Percentiles rank a stretch among this genome's conserved stretches.
These are phyloP conservation scores for Obba rivulosa DNA, from an alignment of 768 basidiomycete species.

Conservation along the genomic window DNA sequence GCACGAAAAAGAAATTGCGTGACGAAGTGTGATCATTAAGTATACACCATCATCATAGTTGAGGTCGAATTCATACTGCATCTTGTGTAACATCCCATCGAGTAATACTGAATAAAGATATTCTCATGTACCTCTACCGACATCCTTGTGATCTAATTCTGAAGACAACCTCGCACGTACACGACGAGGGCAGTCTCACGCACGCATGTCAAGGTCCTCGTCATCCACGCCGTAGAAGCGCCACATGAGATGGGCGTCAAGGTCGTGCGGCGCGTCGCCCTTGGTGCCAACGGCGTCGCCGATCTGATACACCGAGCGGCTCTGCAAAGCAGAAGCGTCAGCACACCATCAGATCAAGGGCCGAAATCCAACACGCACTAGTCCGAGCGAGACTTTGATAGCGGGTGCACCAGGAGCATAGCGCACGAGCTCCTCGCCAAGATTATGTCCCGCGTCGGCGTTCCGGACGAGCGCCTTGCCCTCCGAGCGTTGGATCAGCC, in stretches of 20 bases:
- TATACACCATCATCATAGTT: too few relatives aligned
- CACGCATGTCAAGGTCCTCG: constrained; percentile 27
- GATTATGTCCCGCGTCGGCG: not conserved
- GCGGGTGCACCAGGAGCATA: constrained; percentile 44
- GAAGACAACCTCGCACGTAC: too few relatives aligned
- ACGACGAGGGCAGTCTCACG: not conserved
- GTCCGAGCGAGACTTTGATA: constrained; percentile 60
- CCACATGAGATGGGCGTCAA: constrained; percentile 46
- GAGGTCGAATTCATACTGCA: too few relatives aligned
- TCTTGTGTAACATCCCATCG: too few relatives aligned
- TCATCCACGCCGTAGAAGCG: constrained; percentile 36
- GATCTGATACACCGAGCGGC: constrained; percentile 41
- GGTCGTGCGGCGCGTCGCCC: constrained; percentile 40
- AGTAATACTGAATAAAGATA: too few relatives aligned
- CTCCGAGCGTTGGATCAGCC: constrained; percentile 31
- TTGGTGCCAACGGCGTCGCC: constrained; percentile 38
- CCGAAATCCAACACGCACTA: constrained; percentile 32
- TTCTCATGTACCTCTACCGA: too few relatives aligned
- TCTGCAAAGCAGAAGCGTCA: constrained; percentile 21
- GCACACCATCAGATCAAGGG: not conserved
- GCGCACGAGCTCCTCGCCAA: constrained; percentile 27
- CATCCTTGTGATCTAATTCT: too few relatives aligned
- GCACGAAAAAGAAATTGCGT: too few relatives aligned
- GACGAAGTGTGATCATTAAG: too few relatives aligned
- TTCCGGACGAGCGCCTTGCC: not conserved